Conservation (phyloP, 225 moss, liverwort and hornwort genomes). For the Pseudoscleropodium purum region DNA sequence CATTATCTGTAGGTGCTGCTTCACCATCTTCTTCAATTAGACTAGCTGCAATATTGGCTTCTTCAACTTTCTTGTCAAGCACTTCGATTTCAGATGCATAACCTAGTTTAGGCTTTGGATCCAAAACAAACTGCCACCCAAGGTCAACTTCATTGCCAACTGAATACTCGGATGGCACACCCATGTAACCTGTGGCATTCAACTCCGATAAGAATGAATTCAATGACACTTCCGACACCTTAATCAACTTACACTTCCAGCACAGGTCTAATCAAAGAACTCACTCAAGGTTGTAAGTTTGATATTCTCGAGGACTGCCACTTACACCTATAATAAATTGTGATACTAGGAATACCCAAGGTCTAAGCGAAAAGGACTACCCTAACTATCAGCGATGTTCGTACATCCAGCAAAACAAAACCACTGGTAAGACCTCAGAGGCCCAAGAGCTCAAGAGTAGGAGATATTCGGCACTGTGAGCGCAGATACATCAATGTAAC, state of each 20-base stretch:
- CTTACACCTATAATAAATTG: not conserved
- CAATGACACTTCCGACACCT: not conserved
- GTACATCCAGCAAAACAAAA: not conserved
- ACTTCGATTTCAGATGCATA: slow-evolving; percentile 10
- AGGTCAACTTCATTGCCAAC: slow-evolving; percentile 57
- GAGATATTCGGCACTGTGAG: not conserved
- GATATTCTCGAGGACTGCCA: not conserved
- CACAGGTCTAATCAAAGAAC: not conserved
- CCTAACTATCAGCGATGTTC: not conserved
- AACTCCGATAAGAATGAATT: not conserved
- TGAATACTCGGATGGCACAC: slow-evolving; percentile 52
- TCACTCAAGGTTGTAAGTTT: not conserved
- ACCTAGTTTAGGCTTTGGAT: slow-evolving; percentile 56
- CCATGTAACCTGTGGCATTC: slow-evolving; percentile 31
- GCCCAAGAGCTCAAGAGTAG: not conserved
- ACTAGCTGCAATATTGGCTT: slow-evolving; percentile 2
- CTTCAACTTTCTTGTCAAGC: slow-evolving; percentile 20
- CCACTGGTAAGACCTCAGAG: not conserved
- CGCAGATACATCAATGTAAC: not conserved
- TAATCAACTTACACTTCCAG: not conserved
- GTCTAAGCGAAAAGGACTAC: not conserved
- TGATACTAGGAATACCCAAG: not conserved
- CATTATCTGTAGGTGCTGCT: not conserved
- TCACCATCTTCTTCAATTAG: slow-evolving; percentile 21
- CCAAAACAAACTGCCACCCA: slow-evolving; percentile 84